Base-by-base conservation (phyloP, 176 grass and related monocot species). In the Tillandsia leiboldiana region DNA sequence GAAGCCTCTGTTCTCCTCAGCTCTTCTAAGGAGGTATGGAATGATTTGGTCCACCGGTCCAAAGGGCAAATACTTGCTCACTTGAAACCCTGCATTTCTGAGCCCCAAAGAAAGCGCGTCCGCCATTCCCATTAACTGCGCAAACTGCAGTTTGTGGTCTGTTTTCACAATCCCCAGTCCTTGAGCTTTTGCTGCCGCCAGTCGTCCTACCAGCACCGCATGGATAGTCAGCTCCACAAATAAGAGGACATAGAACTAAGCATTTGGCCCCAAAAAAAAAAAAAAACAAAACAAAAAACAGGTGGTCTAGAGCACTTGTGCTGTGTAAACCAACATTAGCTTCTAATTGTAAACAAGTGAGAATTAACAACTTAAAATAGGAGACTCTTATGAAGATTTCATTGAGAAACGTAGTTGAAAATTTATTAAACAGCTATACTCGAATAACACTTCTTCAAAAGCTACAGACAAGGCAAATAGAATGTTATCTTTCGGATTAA, bases 121-220 rank as follows among this genome's bases (percentile, higher is more conserved):
- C 15, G 95, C 95, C 95, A 99, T 99, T 63, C 95, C 95, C 89
- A 90, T 94, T 52, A 99, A 75, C 81, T 99, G 95, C 14, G 90
- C 90, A 79, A 99, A 99, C 76, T 94, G 87, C 71, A 99, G 79
- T 29, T 80, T 87, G 6, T 73, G 71, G 77, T 87, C 82, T 0
- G 73, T 80, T 75, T 75, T 90, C 1, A 63, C 3, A 12, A 99
- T 84, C 23, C 90, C 90, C 0, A 94, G 72, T 78, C 88, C 84
- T 51, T 84, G 77, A 42, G 95, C 90, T 24, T 82, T 85, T 14
- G 74, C 78, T 51, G 82, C 90, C 33, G 87, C 89, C 1, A 85
- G 67, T 52, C 86, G 82, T 3, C 86, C 89, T 84, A n/a, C 11
- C 53, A 70, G 24, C 51, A 51, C 11, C 26, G 51, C 33, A 42